These are phyloP conservation scores for Xylaria castorea DNA, from an alignment of 495 filamentous ascomycete species.

Conservation along the genomic window DNA sequence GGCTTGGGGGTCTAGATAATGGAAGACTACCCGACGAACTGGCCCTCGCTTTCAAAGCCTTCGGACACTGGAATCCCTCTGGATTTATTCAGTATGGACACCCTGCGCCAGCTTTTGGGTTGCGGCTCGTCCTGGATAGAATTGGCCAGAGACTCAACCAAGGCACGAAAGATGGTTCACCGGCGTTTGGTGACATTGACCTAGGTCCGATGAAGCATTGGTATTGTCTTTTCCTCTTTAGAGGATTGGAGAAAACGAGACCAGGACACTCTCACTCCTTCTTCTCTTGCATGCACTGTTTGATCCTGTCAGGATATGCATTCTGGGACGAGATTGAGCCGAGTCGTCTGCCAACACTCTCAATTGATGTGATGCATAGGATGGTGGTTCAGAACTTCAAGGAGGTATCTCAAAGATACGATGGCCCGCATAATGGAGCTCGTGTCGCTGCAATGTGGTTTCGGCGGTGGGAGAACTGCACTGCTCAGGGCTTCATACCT, in stretches of 20 bases:
- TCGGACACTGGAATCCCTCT: not conserved
- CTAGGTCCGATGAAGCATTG: constrained; percentile 2
- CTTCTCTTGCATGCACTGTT: not conserved
- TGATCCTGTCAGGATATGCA: not conserved
- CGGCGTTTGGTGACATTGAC: not conserved
- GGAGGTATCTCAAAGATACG: not conserved
- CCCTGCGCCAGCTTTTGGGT: not conserved
- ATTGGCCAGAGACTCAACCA: not conserved
- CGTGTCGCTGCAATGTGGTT: not conserved
- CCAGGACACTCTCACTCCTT: not conserved
- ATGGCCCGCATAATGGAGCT: not conserved
- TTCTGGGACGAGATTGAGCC: not conserved
- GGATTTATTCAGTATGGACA: not conserved
- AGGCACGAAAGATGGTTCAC: not conserved
- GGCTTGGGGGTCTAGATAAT: too few relatives aligned
- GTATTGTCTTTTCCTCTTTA: not conserved
- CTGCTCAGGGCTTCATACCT: not conserved
- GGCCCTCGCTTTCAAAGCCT: not conserved
- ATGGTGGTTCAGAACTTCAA: too few relatives aligned
- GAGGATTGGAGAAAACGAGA: not conserved
- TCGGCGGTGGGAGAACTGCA: not conserved
- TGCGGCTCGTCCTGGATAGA: not conserved
- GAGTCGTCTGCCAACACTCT: not conserved
- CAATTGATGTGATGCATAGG: not conserved
- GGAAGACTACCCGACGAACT: not conserved